phyloP scores from a whole-genome alignment of 1,139 yeast genomes.

The Blastobotrys aristatus region DNA sequence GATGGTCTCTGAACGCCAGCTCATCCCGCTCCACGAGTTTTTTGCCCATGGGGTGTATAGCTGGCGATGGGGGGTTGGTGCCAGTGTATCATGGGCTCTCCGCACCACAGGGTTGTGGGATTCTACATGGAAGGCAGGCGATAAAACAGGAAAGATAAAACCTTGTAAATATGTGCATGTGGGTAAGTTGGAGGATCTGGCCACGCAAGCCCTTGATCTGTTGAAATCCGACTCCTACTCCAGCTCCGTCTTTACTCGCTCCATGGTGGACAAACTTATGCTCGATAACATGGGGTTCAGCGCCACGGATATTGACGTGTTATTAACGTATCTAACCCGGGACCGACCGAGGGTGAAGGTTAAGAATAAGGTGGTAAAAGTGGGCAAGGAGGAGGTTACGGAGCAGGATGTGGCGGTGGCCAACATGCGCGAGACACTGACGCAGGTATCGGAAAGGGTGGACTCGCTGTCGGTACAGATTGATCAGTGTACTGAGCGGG shows the following conservation, averaged over 20 bases:
- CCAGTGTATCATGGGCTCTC: slow-evolving; percentile 25
- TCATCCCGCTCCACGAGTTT: slow-evolving; percentile 27
- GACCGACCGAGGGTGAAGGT: slow-evolving; percentile 23
- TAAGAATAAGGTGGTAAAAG: slow-evolving; percentile 23
- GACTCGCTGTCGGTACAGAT: slow-evolving; percentile 26
- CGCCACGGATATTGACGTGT: slow-evolving; percentile 26
- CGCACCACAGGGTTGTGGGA: slow-evolving; percentile 22
- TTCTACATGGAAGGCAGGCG: slow-evolving; percentile 20
- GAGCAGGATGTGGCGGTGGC: slow-evolving; percentile 34
- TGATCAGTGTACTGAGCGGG: slow-evolving; percentile 21
- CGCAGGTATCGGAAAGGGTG: slow-evolving; percentile 26
- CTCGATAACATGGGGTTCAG: slow-evolving; percentile 11
- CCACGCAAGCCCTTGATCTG: slow-evolving; percentile 20
- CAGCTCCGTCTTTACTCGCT: slow-evolving; percentile 25
- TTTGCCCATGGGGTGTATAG: slow-evolving; percentile 17
- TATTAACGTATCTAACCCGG: slow-evolving; percentile 29
- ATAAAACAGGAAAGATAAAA: slow-evolving; percentile 13
- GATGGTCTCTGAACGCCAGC: slow-evolving; percentile 26
- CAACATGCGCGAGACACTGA: slow-evolving; percentile 27
- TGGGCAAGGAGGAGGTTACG: slow-evolving; percentile 19
- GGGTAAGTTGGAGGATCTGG: slow-evolving; percentile 20
- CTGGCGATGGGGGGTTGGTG: slow-evolving; percentile 18
- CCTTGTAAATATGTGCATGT: slow-evolving; percentile 27
- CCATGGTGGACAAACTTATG: slow-evolving; percentile 16
- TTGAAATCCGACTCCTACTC: slow-evolving; percentile 21